Conservation (phyloP, 1,284 basidiomycete genomes). For the Sanghuangporus sanghuang region DNA sequence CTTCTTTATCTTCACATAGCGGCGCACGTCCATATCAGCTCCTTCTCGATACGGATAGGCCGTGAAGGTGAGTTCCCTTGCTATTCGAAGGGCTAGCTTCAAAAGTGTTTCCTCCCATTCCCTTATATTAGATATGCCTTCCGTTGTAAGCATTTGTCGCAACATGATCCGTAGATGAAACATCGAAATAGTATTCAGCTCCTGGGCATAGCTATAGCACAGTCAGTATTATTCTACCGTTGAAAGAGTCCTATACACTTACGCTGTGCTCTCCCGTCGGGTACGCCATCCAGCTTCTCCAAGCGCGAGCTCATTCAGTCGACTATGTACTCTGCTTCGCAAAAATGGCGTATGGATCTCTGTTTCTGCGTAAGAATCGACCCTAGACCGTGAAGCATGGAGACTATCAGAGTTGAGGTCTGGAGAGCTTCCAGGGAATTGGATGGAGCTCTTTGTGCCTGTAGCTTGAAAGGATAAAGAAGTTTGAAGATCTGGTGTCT, state of each 20-base stretch:
- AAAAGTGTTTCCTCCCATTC: conserved; percentile 87
- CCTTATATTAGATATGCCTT: conserved; percentile 68
- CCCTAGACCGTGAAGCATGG: conserved; percentile 47
- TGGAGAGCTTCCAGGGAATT: conserved; percentile 73
- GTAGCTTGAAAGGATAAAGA: conserved; percentile 44
- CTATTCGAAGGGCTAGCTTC: conserved; percentile 74
- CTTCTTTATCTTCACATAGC: conserved; percentile 98
- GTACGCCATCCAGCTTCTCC: conserved; percentile 73
- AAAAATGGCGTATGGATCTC: conserved; percentile 70
- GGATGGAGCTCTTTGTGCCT: conserved; percentile 61
- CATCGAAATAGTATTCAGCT: conserved; percentile 82
- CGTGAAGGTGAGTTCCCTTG: conserved; percentile 72
- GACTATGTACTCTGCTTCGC: conserved; percentile 74
- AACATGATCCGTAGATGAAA: conserved; percentile 85
- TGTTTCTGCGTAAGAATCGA: conserved; percentile 64
- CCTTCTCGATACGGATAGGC: conserved; percentile 70
- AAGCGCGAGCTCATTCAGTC: conserved; percentile 52
- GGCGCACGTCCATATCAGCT: conserved; percentile 91
- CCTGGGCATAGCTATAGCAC: conserved; percentile 61
- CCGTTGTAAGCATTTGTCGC: conserved; percentile 78
- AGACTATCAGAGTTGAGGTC: conserved; percentile 61
- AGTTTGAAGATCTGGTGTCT: conserved; percentile 51
- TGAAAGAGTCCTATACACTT: conserved; percentile 27
- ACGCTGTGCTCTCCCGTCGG: conserved; percentile 79
- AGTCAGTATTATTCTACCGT: not conserved